Base-by-base conservation (phyloP, 1,139 yeast species). In the Blastobotrys capitulatus region DNA sequence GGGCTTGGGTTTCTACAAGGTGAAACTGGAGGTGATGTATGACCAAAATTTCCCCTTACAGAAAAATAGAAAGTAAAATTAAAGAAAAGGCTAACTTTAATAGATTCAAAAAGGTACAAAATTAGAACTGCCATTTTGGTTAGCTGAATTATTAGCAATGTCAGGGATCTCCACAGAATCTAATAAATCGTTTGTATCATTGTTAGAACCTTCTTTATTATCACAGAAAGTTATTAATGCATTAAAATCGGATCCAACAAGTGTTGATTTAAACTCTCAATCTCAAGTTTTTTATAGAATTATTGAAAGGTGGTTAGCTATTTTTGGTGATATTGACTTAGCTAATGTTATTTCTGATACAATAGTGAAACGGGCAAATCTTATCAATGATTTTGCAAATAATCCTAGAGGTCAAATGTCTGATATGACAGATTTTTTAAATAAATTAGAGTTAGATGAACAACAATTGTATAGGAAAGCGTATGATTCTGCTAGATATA, bases 1-100 rank as follows among this genome's bases (percentile, higher is more conserved):
- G 94, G 94, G 0, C 70, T 90, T 22, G 97, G 96, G 2, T 88
- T 84, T 61, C 72, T 90, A n/a, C 90, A 86, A 59, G 94, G 92
- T 6, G 82, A 83, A 52, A 86, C 88, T 0, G 89, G 86, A 0
- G 76, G 79, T 54, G 73, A 68, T 26, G 67, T 63, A 46, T 42
- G 68, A 55, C 39, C 26, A 32, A 22, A 22, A 22, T n/a, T n/a
- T n/a, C n/a, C n/a, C n/a, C n/a, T n/a, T n/a, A n/a, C n/a, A 22
- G 25, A 22, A 9, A 29, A 10, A 31, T 15, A 26, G 20, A 41
- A 22, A 10, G 15, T 6, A 12, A 15, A 34, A 32, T 38, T 25
- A 35, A 16, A 16, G 25, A 31, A 37, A 10, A 19, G 12, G 9
- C 38, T 35, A 35, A 47, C 20, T 39, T 12, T 36, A 19, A 12